Percentiles rank a stretch among this genome's conserved stretches.
Conservation (phyloP, 2,329 filamentous ascomycete species). For the Fusarium stilboides region DNA sequence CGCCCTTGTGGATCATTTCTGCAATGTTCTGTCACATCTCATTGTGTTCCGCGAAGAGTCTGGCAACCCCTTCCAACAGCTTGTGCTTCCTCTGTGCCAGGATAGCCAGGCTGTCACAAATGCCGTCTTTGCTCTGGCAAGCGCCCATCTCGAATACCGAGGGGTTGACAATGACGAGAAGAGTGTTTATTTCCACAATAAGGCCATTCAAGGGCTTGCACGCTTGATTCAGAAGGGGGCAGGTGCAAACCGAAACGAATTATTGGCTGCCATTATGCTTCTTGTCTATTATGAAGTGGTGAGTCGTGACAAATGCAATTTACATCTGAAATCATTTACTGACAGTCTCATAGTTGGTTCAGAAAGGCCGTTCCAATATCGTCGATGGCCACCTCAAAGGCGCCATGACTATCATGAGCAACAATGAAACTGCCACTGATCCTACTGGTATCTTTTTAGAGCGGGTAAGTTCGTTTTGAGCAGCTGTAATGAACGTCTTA, state of each 20-base stretch:
- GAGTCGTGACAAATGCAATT: slow-evolving; percentile 49
- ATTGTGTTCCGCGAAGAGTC: slow-evolving; percentile 75
- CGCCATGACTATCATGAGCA: slow-evolving; percentile 73
- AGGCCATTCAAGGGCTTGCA: slow-evolving; percentile 71
- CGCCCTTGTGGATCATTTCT: slow-evolving; percentile 73
- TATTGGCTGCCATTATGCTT: slow-evolving; percentile 73
- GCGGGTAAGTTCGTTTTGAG: slow-evolving; percentile 59
- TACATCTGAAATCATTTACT: background rate
- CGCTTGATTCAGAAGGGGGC: slow-evolving; percentile 69
- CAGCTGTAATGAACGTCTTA: background rate
- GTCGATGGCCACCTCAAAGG: slow-evolving; percentile 74
- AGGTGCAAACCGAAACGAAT: slow-evolving; percentile 68
- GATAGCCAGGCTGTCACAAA: slow-evolving; percentile 77
- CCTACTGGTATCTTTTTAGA: slow-evolving; percentile 72
- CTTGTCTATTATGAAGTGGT: slow-evolving; percentile 76
- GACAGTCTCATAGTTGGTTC: slow-evolving; percentile 66
- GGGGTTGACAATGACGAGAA: slow-evolving; percentile 68
- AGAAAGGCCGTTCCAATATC: slow-evolving; percentile 71
- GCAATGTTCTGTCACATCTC: slow-evolving; percentile 74
- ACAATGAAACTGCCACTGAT: slow-evolving; percentile 61
- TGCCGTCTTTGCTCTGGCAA: slow-evolving; percentile 86
- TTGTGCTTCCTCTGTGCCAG: slow-evolving; percentile 72
- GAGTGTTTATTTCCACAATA: slow-evolving; percentile 72
- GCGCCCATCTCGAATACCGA: slow-evolving; percentile 84
- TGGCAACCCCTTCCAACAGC: slow-evolving; percentile 74